phyloP scores from a whole-genome alignment of 2,329 filamentous ascomycete species.

The Elsinoe arachidis region DNA sequence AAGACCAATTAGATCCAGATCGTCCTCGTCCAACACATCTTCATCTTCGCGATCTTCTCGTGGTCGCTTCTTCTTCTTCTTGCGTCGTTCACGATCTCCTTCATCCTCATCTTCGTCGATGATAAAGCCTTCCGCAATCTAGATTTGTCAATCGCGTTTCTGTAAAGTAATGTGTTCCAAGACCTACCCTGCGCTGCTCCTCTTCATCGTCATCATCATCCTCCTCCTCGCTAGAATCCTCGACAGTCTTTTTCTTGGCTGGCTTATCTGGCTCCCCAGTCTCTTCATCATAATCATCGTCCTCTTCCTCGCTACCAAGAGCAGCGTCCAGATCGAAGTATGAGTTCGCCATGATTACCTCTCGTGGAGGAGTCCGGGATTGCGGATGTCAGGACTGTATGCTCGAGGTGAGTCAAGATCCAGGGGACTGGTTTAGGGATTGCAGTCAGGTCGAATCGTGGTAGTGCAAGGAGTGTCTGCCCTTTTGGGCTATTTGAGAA shows the following conservation, averaged over 20 bases:
- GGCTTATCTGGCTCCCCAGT: slow-evolving; percentile 49
- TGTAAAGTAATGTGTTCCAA: too few species aligned
- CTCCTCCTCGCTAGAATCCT: slow-evolving; percentile 87
- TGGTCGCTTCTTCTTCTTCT: slow-evolving; percentile 69
- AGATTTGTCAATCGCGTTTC: not conserved
- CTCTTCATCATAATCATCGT: slow-evolving; percentile 76
- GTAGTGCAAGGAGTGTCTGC: not conserved
- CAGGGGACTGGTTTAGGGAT: not conserved
- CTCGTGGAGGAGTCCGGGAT: not conserved
- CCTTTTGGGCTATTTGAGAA: not conserved
- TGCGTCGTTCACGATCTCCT: slow-evolving; percentile 53
- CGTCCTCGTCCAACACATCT: slow-evolving; percentile 83
- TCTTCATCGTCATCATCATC: slow-evolving; percentile 82
- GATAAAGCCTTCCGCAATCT: slow-evolving; percentile 93
- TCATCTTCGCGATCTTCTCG: slow-evolving; percentile 70
- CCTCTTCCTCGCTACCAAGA: slow-evolving; percentile 72
- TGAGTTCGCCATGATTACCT: slow-evolving; percentile 19
- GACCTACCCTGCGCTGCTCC: slow-evolving; percentile 62
- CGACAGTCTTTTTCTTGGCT: slow-evolving; percentile 42
- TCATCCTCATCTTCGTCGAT: slow-evolving; percentile 76
- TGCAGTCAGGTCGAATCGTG: slow-evolving; percentile 1
- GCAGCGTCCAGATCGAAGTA: slow-evolving; percentile 78
- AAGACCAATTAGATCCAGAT: slow-evolving; percentile 85
- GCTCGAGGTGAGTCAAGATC: not conserved
- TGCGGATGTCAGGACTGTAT: not conserved